Conservation (phyloP, 23 red algal species). For the Chondrus crispus region DNA sequence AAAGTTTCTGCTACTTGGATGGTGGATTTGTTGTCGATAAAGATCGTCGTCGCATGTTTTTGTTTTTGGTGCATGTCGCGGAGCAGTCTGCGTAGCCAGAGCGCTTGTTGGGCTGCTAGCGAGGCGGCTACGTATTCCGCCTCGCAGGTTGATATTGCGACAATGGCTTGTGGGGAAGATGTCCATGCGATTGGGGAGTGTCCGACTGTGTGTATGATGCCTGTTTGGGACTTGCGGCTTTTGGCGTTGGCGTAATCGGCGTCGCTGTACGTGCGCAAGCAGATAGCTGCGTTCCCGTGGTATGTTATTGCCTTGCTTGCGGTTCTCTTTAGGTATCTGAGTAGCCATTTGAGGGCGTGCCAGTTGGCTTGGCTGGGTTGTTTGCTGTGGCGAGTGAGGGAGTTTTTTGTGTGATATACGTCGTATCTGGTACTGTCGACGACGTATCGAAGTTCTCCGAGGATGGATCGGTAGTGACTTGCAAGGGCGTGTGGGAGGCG, state of each 20-base stretch:
- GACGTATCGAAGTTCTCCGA: neutral
- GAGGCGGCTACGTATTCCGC: neutral
- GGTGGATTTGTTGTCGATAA: neutral
- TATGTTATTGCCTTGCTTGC: neutral
- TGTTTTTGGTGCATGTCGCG: neutral
- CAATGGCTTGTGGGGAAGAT: neutral
- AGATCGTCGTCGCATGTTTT: neutral
- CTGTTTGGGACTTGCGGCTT: neutral
- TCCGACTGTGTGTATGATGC: neutral
- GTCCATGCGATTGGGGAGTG: neutral
- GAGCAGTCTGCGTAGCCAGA: neutral
- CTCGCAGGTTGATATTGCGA: neutral
- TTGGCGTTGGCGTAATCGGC: neutral
- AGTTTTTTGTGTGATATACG: neutral
- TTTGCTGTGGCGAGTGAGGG: neutral
- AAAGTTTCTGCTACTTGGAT: neutral
- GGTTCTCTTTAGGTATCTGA: neutral
- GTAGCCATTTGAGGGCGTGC: neutral
- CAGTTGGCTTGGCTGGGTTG: neutral
- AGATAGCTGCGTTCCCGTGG: neutral
- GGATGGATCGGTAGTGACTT: neutral
- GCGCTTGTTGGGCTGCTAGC: neutral
- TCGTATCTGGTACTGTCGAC: neutral
- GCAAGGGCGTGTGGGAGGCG: neutral
- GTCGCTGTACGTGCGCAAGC: neutral